phyloP scores from a whole-genome alignment of 257 asterid genomes.

The Nicotiana otophora region DNA sequence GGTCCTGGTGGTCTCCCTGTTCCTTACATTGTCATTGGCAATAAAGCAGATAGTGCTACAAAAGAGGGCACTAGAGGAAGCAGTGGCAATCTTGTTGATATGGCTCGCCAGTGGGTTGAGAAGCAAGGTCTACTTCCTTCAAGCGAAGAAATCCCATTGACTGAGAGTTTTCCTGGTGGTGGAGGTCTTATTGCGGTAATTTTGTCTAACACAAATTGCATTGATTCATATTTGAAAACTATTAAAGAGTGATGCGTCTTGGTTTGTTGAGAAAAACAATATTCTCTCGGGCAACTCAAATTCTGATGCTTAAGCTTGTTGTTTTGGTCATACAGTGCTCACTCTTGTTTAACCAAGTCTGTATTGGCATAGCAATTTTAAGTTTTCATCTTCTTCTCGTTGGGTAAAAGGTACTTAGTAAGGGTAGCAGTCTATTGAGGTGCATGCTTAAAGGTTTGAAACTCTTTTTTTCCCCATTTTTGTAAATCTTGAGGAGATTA shows the following conservation, averaged over 20 bases:
- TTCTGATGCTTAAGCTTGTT: not conserved
- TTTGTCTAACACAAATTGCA: not conserved
- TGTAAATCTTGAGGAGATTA: not conserved
- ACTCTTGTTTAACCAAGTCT: not conserved
- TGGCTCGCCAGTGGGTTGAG: conserved; percentile 98
- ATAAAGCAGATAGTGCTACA: conserved; percentile 54
- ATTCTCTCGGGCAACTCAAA: not conserved
- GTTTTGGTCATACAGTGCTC: not conserved
- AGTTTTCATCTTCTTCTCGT: not conserved
- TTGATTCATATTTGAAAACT: not conserved
- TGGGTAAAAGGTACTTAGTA: not conserved
- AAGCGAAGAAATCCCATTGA: conserved; percentile 80
- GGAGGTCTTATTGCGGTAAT: conserved; percentile 94
- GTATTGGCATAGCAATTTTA: not conserved
- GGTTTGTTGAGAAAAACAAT: not conserved
- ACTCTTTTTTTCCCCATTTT: not conserved
- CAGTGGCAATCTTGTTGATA: conserved; percentile 96
- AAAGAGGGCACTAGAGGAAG: conserved; percentile 56
- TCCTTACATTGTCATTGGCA: conserved; percentile 84
- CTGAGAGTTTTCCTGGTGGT: conserved; percentile 76
- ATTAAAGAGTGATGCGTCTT: conserved; percentile 1
- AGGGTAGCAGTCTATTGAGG: not conserved
- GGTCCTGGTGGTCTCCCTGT: conserved; percentile 99
- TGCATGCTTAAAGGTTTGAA: not conserved
- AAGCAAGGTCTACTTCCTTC: conserved; percentile 92